Percentiles rank a stretch among this genome's conserved stretches.
These are phyloP conservation scores for Oryza longistaminata DNA, from an alignment of 176 grass and related monocot genomes.

Conservation along the genomic window DNA sequence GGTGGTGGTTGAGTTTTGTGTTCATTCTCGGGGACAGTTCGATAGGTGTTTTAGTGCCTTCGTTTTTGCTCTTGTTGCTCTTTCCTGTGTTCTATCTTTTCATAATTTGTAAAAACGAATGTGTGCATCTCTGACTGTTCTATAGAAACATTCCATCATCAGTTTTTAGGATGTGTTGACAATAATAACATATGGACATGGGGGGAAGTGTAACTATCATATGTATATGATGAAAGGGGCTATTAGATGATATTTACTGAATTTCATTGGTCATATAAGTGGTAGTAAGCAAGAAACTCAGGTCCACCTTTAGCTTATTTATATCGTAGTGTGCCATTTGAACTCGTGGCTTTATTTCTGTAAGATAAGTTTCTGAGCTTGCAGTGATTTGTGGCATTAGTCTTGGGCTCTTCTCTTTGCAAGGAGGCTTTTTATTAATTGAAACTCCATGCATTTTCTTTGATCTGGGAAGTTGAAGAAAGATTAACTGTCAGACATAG, in stretches of 20 bases:
- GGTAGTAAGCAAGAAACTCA: neutral
- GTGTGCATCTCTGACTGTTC: neutral
- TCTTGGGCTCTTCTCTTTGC: neutral
- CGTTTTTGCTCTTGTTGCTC: neutral
- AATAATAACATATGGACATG: neutral
- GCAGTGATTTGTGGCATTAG: neutral
- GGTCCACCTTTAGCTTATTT: neutral
- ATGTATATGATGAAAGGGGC: neutral
- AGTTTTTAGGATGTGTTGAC: neutral
- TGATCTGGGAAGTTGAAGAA: neutral
- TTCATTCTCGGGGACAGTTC: neutral
- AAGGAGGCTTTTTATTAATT: neutral
- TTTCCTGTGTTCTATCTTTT: neutral
- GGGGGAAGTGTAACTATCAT: neutral
- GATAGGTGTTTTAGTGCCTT: neutral
- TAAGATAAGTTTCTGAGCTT: neutral
- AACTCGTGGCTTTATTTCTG: neutral
- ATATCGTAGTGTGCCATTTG: neutral
- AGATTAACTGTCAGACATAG: neutral
- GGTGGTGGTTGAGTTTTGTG: neutral
- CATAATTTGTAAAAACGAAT: neutral
- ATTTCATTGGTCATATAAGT: neutral
- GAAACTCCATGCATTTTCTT: conserved; percentile 2
- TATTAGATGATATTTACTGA: neutral
- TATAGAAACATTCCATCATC: neutral